Evolutionary conservation across 495 filamentous ascomycete genomes (phyloP).

Genomic region (Xylaria castorea): DNA sequence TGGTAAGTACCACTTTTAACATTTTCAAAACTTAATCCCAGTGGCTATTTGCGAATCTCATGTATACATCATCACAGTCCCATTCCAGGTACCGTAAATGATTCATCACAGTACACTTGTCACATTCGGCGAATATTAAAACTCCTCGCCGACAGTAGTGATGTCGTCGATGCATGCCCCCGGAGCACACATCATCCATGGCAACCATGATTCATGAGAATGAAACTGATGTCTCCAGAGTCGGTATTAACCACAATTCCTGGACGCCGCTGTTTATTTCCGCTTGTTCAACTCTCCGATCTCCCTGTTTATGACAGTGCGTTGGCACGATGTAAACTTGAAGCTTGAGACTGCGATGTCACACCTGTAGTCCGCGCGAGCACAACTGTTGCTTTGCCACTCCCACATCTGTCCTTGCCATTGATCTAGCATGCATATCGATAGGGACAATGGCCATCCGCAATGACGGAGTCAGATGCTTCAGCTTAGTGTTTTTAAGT

Average conservation of each 20-base stretch:
- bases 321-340: neutral
- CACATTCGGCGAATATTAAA: neutral
- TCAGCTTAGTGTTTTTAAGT: constrained; percentile 56
- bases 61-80: neutral
- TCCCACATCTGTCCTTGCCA: neutral
- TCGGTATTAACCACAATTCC: neutral
- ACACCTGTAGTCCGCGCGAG: neutral
- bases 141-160: neutral
- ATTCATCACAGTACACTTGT: neutral
- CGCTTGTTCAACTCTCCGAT: neutral
- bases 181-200: neutral
- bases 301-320: neutral
- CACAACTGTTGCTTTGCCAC: neutral
- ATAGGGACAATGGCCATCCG: constrained; percentile 4
- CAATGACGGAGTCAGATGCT: constrained; percentile 55
- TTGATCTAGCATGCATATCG: no score
- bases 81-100: neutral
- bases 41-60: neutral
- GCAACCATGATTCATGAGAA: constrained; percentile 3
- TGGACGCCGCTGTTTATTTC: neutral
- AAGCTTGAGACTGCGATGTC: neutral
- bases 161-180: neutral
- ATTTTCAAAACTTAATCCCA: neutral
- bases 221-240: neutral
- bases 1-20: neutral